phyloP scores from a whole-genome alignment of 2,329 filamentous ascomycete species.

The Cladosporium sphaerospermum region DNA sequence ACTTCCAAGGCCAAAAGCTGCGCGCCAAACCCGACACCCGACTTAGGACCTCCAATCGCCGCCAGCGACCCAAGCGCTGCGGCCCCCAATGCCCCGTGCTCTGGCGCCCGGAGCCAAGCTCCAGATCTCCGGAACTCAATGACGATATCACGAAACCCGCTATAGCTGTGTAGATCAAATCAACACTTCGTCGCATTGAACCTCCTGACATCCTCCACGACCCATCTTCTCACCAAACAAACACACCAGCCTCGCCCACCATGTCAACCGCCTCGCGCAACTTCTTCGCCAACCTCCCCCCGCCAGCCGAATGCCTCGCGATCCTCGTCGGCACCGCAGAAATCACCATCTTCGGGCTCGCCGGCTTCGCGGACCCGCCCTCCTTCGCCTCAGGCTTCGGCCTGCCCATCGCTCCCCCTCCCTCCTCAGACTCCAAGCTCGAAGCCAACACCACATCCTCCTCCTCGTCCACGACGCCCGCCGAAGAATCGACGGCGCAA shows the following conservation, averaged over 20 bases:
- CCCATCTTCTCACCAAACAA: background rate
- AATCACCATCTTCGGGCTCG: slow-evolving; percentile 29
- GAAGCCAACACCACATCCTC: background rate
- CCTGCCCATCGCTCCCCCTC: slow-evolving; percentile 20
- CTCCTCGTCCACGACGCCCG: background rate
- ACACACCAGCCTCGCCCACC: background rate
- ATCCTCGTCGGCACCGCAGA: slow-evolving; percentile 30
- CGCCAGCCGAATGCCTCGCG: slow-evolving; percentile 31
- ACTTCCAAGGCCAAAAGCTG: too few species aligned
- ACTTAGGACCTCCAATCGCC: too few species aligned
- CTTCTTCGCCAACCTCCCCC: slow-evolving; percentile 26
- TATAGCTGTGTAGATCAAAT: too few species aligned
- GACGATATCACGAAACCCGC: too few species aligned
- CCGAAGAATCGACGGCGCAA: background rate
- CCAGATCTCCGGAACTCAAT: too few species aligned
- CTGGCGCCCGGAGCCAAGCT: too few species aligned
- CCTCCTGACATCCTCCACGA: too few species aligned
- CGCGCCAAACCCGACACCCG: too few species aligned
- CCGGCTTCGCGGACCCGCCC: slow-evolving; percentile 28
- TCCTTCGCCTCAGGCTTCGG: slow-evolving; percentile 31
- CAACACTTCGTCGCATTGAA: too few species aligned
- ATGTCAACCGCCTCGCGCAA: slow-evolving; percentile 10
- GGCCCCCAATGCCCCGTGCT: too few species aligned
- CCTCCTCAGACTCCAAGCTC: background rate
- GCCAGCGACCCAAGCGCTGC: too few species aligned